Base-by-base conservation (phyloP, 1,139 yeast genomes). In the Tardiomyces digboiensis region DNA sequence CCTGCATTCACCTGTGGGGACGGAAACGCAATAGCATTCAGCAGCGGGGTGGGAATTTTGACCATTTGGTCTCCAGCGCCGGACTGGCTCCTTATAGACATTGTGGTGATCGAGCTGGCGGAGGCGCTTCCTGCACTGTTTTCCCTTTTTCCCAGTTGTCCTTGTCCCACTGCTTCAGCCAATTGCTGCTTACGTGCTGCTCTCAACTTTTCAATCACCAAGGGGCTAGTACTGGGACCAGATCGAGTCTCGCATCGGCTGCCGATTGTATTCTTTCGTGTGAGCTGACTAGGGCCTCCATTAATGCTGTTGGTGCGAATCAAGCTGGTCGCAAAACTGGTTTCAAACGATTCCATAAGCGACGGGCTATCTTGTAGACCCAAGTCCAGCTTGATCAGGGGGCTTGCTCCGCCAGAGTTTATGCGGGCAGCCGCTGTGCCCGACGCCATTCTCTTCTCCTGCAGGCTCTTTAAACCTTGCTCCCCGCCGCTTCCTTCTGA, bases 1-100 rank as follows among this genome's bases (percentile, higher is more conserved):
- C 12, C 26, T 8, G 26, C 26, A 7, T 7, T 22, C 26, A 22
- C 10, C 26, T n/a, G 33, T 12, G 47, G 44, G 5, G 53, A 49
- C 0, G 49, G 39, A 39, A 50, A 51, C 21, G 51, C 49, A 38
- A 53, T 51, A 4, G 52, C 52, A 40, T 54, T 52, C 20, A 54
- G 44, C 13, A 51, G 39, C 1, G 56, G 54, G 4, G 53, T 47
- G 21, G 59, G 53, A 36, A 55, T 49, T 29, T 46, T 21, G n/a
- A 43, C 40, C 18, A 53, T 43, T 41, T n/a, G n/a, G n/a, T n/a
- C n/a, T n/a, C n/a, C n/a, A n/a, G n/a, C n/a, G n/a, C n/a, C n/a
- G n/a, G n/a, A n/a, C n/a, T n/a, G n/a, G n/a, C n/a, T n/a, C n/a
- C n/a, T n/a, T n/a, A n/a, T n/a, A n/a, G n/a, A n/a, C n/a, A n/a